These are phyloP conservation scores for Dalechampia spathulata DNA, from an alignment of 441 rosid genomes.

Conservation along the genomic window DNA sequence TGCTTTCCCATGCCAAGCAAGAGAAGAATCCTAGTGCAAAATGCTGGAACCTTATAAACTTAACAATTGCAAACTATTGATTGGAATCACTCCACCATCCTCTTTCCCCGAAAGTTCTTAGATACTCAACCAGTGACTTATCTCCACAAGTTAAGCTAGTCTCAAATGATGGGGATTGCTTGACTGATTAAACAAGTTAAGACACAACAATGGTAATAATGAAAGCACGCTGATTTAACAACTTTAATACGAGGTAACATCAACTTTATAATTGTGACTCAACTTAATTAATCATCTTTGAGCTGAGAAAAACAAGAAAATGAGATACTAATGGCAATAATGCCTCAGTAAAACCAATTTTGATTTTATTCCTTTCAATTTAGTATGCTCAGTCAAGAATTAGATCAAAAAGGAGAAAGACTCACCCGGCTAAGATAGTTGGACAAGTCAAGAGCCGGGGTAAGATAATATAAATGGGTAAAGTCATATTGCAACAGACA, in stretches of 20 bases:
- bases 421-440: constrained; percentile 76
- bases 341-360: not conserved
- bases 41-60: not conserved
- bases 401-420: not conserved
- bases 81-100: not conserved
- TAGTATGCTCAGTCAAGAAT: not conserved
- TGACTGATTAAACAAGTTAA: not conserved
- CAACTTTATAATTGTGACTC: not conserved
- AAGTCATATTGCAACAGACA: constrained; percentile 50
- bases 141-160: too few relatives aligned
- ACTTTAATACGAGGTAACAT: not conserved
- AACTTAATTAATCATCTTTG: not conserved
- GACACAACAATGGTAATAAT: too few relatives aligned
- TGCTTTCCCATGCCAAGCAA: not conserved
- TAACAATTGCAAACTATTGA: not conserved
- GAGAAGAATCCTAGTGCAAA: not conserved
- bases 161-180: not conserved
- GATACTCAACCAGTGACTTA: not conserved
- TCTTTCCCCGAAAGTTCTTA: not conserved
- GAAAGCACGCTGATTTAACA: not conserved
- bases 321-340: not conserved
- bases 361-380: not conserved
- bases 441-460: constrained; percentile 87
- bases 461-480: constrained; percentile 66
- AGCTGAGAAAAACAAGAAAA: not conserved